These are phyloP conservation scores for Auxenochlorella pyrenoidosa DNA, from an alignment of 139 green algal species.

Conservation along the genomic window DNA sequence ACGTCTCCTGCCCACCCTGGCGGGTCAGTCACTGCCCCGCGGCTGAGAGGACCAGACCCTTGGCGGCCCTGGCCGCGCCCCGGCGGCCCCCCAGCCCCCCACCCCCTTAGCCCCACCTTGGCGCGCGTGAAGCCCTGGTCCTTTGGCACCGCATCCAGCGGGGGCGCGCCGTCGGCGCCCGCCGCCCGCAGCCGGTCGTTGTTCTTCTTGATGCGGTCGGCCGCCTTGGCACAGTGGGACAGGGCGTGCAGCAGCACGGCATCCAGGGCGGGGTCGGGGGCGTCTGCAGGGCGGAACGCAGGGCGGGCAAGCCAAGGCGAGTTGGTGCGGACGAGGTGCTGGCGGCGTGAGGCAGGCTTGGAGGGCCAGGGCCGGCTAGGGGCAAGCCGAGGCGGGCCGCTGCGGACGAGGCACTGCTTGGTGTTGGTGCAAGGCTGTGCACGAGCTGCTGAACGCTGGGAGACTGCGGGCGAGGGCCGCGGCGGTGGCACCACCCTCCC, in stretches of 20 bases:
- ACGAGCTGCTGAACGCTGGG: too few relatives aligned
- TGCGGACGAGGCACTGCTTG: background rate
- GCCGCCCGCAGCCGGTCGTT: conserved; percentile 70
- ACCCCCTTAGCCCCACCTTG: conserved; percentile 59
- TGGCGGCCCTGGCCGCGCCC: too few relatives aligned
- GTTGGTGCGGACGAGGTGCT: too few relatives aligned
- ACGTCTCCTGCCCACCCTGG: too few relatives aligned
- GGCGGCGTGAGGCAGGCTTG: background rate
- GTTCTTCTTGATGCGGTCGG: conserved; percentile 89
- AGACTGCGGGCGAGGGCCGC: too few relatives aligned
- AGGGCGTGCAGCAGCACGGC: conserved; percentile 85
- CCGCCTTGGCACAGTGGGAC: conserved; percentile 83
- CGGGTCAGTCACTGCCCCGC: too few relatives aligned
- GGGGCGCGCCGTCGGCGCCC: background rate
- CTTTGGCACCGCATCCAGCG: conserved; percentile 39
- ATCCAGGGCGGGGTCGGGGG: conserved; percentile 63
- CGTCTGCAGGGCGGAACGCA: conserved; percentile 3
- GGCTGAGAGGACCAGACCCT: too few relatives aligned
- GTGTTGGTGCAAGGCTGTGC: background rate
- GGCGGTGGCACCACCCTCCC: too few relatives aligned
- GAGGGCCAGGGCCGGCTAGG: too few relatives aligned
- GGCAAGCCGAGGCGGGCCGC: too few relatives aligned
- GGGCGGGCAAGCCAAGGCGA: background rate
- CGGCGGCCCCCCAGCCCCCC: too few relatives aligned
- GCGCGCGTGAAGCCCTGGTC: conserved; percentile 92